A percentile compares a stretch with the other conserved stretches of the same genome.
phyloP scores from a whole-genome alignment of 192 early-diverging fungal genomes.

The Lobosporangium transversale region DNA sequence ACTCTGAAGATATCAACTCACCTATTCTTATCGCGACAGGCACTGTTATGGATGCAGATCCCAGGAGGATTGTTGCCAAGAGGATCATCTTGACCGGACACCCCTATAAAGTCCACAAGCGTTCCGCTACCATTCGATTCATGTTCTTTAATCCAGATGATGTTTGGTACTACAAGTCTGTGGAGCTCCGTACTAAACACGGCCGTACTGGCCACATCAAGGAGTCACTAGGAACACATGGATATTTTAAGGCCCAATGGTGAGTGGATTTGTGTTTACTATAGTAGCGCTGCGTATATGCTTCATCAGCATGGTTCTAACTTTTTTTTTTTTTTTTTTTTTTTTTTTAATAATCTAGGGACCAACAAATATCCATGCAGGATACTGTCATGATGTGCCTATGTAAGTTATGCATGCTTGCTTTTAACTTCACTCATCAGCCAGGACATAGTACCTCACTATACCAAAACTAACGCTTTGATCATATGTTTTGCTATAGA shows the following conservation, averaged over 20 bases:
- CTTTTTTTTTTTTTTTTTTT: no score
- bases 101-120: constrained; percentile 94
- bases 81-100: constrained; percentile 94
- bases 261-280: background rate
- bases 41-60: constrained; percentile 75
- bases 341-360: no score
- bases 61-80: constrained; percentile 92
- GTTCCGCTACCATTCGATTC: constrained; percentile 90
- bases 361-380: constrained; percentile 80
- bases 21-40: constrained; percentile 85
- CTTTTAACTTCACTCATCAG: background rate
- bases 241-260: constrained; percentile 69
- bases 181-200: constrained; percentile 91
- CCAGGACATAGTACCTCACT: no score
- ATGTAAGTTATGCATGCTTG: constrained; percentile 66
- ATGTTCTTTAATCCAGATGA: constrained; percentile 98
- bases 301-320: no score
- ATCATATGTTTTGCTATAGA: no score
- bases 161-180: constrained; percentile 94
- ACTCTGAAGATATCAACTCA: constrained; percentile 62
- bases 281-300: no score
- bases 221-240: constrained; percentile 96
- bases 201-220: constrained; percentile 93
- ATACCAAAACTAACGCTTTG: no score
- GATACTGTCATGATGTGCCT: constrained; percentile 97